Evolutionary conservation across 2,329 filamentous ascomycete species (phyloP).

Genomic region (Fusarium ambrosium): DNA sequence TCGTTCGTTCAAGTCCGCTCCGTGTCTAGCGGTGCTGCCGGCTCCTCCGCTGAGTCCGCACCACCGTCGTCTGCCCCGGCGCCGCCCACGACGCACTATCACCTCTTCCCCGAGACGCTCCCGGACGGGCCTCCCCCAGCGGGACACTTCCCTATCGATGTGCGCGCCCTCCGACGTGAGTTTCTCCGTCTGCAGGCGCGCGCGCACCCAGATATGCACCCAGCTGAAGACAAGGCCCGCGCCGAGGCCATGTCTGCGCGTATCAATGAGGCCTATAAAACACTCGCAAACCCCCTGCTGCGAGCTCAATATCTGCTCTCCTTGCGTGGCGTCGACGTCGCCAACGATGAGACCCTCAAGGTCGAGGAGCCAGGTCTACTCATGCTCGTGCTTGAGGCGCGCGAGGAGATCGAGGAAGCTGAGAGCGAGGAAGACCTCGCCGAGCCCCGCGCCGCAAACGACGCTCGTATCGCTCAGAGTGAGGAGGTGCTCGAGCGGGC

Average conservation of each 20-base stretch:
- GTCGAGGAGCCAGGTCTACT: conserved; percentile 78
- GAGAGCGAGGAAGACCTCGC: conserved; percentile 74
- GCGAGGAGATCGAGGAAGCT: conserved; percentile 81
- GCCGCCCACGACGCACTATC: conserved; percentile 75
- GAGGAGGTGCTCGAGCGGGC: conserved; percentile 73
- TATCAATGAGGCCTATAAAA: conserved; percentile 94
- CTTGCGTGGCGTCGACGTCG: conserved; percentile 80
- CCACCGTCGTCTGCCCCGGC: conserved; percentile 17
- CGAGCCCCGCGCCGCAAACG: conserved; percentile 74
- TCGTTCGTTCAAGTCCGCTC: conserved; percentile 17
- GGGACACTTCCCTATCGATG: conserved; percentile 82
- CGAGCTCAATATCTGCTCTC: conserved; percentile 91
- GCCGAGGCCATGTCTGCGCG: conserved; percentile 84
- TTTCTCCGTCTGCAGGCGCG: conserved; percentile 87
- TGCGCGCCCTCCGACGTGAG: conserved; percentile 79
- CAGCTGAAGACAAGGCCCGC: conserved; percentile 65
- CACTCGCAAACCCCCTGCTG: conserved; percentile 80
- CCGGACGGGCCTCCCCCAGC: conserved; percentile 81
- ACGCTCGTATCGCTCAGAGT: conserved; percentile 73
- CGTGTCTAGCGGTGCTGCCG: conserved; percentile 28
- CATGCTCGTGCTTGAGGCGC: conserved; percentile 83
- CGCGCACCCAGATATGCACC: conserved; percentile 79
- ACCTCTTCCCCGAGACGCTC: conserved; percentile 87
- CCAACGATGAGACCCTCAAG: conserved; percentile 81
- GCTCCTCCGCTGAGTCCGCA: conserved; percentile 25